These are phyloP conservation scores for Hypoxylon sp. DNA, from an alignment of 2,329 filamentous ascomycete species.

Conservation along the genomic window DNA sequence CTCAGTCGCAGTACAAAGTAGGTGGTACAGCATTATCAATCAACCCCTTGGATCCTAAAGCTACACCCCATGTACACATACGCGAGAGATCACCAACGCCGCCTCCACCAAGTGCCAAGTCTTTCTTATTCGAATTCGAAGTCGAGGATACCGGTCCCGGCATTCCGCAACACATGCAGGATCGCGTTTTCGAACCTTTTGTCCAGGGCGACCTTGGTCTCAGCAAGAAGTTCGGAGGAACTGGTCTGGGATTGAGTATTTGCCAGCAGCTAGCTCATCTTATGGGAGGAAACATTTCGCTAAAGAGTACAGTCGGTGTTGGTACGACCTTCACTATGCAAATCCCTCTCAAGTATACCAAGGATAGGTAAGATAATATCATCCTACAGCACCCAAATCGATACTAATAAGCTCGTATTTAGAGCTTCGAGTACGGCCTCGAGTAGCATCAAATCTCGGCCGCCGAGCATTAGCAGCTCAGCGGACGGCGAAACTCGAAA, in stretches of 20 bases:
- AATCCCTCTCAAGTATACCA: slow-evolving; percentile 84
- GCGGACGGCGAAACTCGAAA: slow-evolving; percentile 58
- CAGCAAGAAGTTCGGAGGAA: slow-evolving; percentile 91
- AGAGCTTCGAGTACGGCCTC: slow-evolving; percentile 70
- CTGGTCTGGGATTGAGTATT: slow-evolving; percentile 89
- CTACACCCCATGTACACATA: slow-evolving; percentile 62
- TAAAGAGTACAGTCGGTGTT: slow-evolving; percentile 79
- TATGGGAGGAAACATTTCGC: slow-evolving; percentile 83
- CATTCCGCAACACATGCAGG: slow-evolving; percentile 82
- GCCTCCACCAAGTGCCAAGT: slow-evolving; percentile 73
- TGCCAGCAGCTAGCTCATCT: slow-evolving; percentile 87
- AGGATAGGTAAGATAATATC: slow-evolving; percentile 69
- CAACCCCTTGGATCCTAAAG: slow-evolving; percentile 73
- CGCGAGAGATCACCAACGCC: slow-evolving; percentile 72
- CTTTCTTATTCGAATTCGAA: slow-evolving; percentile 87
- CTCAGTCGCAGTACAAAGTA: slow-evolving; percentile 54
- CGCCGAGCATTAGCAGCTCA: slow-evolving; percentile 63
- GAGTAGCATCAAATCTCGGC: slow-evolving; percentile 67
- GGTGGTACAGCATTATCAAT: slow-evolving; percentile 73
- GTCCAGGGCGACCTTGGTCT: slow-evolving; percentile 92
- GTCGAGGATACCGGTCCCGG: slow-evolving; percentile 91
- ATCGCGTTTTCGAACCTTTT: slow-evolving; percentile 93
- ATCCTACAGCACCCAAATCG: neutral
- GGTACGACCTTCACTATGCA: slow-evolving; percentile 87
- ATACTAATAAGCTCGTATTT: slow-evolving; percentile 25